Conservation (phyloP, 805 yeast species). For the Metschnikowia continentalis region DNA sequence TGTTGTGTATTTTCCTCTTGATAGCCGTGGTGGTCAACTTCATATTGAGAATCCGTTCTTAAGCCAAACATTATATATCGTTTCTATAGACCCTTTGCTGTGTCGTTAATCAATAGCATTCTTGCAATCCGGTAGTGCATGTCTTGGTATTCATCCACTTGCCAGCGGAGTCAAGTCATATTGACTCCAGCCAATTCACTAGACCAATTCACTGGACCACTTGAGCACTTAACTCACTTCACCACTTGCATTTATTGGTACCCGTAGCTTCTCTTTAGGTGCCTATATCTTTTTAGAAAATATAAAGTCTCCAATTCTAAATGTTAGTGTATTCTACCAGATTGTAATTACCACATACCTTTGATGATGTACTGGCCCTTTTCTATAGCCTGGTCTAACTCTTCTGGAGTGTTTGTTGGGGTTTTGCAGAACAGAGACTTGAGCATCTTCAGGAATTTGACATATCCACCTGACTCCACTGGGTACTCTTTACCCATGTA, state of each 20-base stretch:
- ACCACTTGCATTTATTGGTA: background rate
- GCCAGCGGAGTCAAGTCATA: too few relatives aligned
- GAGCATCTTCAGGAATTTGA: constrained; percentile 19
- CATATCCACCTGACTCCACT: constrained; percentile 26
- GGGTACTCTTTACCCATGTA: constrained; percentile 37
- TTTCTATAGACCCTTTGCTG: background rate
- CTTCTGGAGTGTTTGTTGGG: constrained; percentile 11
- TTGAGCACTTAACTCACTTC: too few relatives aligned
- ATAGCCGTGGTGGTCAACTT: constrained; percentile 94
- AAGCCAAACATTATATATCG: background rate
- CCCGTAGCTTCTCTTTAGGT: constrained; percentile 33
- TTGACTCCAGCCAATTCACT: too few relatives aligned
- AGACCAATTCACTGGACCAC: too few relatives aligned
- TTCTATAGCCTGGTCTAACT: constrained; percentile 22
- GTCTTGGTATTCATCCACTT: too few relatives aligned
- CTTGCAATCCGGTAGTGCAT: background rate
- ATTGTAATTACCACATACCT: constrained; percentile 16
- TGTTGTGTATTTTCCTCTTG: constrained; percentile 88
- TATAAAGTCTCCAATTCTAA: constrained; percentile 33
- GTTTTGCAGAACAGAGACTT: constrained; percentile 21
- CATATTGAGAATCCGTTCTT: constrained; percentile 69
- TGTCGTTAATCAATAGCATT: background rate
- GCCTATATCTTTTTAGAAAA: constrained; percentile 28
- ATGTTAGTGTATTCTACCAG: constrained; percentile 5
- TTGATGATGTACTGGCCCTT: constrained; percentile 27